Conservation (phyloP, 768 basidiomycete species). For the Sutorius australiensis region DNA sequence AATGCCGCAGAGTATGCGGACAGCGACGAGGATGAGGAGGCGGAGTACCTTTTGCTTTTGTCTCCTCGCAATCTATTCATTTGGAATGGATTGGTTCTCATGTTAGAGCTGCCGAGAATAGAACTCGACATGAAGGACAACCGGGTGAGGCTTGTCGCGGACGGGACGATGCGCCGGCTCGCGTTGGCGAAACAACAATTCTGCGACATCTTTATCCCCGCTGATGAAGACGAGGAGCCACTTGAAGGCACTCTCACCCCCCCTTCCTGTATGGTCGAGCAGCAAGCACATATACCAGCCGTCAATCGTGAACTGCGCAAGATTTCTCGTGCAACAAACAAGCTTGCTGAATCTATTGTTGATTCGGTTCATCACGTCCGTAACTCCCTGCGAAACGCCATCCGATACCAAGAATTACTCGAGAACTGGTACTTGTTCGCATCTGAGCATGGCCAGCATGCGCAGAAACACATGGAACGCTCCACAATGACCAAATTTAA, state of each 20-base stretch:
- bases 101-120: slow-evolving; percentile 68
- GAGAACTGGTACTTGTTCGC: slow-evolving; percentile 96
- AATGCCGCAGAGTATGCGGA: slow-evolving; percentile 36
- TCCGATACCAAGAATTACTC: slow-evolving; percentile 76
- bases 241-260: slow-evolving; percentile 40
- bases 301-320: slow-evolving; percentile 89
- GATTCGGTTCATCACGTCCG: slow-evolving; percentile 88
- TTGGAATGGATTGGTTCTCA: slow-evolving; percentile 87
- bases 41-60: slow-evolving; percentile 78
- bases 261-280: slow-evolving; percentile 59
- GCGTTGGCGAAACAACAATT: slow-evolving; percentile 76
- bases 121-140: slow-evolving; percentile 84
- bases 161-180: slow-evolving; percentile 79
- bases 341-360: slow-evolving; percentile 89
- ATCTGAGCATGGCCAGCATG: slow-evolving; percentile 92
- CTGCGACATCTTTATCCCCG: slow-evolving; percentile 54
- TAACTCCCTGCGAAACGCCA: slow-evolving; percentile 53
- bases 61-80: slow-evolving; percentile 84
- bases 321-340: slow-evolving; percentile 84
- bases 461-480: slow-evolving; percentile 83
- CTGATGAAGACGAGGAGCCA: slow-evolving; percentile 60
- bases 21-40: slow-evolving; percentile 53
- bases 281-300: slow-evolving; percentile 85
- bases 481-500: slow-evolving; percentile 70
- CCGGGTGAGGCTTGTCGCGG: slow-evolving; percentile 88